phyloP scores from a whole-genome alignment of 2,329 filamentous ascomycete species.

The Aureobasidium sp. region DNA sequence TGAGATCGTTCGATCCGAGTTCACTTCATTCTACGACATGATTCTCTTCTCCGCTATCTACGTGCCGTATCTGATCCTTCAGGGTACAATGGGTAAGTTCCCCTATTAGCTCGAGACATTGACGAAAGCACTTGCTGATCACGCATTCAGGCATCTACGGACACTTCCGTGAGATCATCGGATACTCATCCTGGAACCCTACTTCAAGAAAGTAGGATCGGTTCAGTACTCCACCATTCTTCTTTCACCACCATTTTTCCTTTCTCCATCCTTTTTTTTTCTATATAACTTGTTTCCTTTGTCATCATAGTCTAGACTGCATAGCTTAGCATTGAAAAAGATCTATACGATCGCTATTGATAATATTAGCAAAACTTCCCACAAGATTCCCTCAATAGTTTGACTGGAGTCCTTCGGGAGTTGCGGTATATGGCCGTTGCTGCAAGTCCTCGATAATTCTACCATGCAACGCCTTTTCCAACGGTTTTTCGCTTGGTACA shows the following conservation, averaged over 20 bases:
- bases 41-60: conserved; percentile 38
- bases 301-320: neutral
- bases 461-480: neutral
- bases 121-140: neutral
- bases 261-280: neutral
- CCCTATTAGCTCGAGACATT: neutral
- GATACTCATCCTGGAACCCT: conserved; percentile 44
- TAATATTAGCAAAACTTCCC: neutral
- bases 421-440: neutral
- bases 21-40: conserved; percentile 36
- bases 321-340: neutral
- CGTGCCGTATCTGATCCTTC: conserved; percentile 38
- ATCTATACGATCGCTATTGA: neutral
- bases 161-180: conserved; percentile 41
- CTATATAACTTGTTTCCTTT: neutral
- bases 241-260: neutral
- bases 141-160: conserved; percentile 32
- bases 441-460: neutral
- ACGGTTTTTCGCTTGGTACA: neutral
- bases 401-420: neutral
- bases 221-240: neutral
- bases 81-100: conserved; percentile 35
- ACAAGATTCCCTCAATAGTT: neutral
- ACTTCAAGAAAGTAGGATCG: conserved; percentile 31
- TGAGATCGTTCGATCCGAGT: conserved; percentile 40